Evolutionary conservation across 2,329 filamentous ascomycete species (phyloP), one percentile per base, ranked within the genome.

Genomic region (Penicillium sumatraense): DNA sequence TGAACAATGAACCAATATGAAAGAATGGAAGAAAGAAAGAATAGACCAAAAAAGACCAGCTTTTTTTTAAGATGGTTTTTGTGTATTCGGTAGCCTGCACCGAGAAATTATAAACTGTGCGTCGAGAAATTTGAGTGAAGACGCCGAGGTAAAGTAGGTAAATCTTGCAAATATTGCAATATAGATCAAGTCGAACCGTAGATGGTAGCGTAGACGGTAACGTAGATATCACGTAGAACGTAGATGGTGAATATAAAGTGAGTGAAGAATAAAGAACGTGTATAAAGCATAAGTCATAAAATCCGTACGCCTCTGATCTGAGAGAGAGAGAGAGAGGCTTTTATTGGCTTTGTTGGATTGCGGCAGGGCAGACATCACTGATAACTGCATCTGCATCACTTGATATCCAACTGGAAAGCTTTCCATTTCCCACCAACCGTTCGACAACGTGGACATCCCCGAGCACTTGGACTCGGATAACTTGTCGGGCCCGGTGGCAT

Each of bases 401-500:
- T 73, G 58, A 80, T 74, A 51, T 80, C 78, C 38, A 80, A 65
- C 58, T 80, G 77, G 58, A 80, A 80, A 38, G 74, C 71, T 59
- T 78, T 80, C 77, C 78, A 80, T 62, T 77, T 78, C 21, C 76
- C 75, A 16, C 75, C 75, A 21, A 79, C 69, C 1, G 72, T 74
- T 53, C 76, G 73, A 64, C 78, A 80, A 35, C 75, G 72, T 31
- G 78, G 78, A 63, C 78, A 80, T 13, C 75, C 75, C 35, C 76
- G 69, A 21, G 75, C 69, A 51, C 65, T 67, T 13, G 42, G 42
- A 29, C 35, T 53, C 5, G 74, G 73, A 44, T 74, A 71, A 50
- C 73, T 75, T 7, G 72, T 75, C 8, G 71, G 71, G 5, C 68
- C 71, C 1, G 49, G 49, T n/a, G 49, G 44, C 16, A 60, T 26